A percentile compares a stretch with the other conserved stretches of the same genome.
Conservation (phyloP, 495 filamentous ascomycete genomes). For the Penicillium antarcticum region DNA sequence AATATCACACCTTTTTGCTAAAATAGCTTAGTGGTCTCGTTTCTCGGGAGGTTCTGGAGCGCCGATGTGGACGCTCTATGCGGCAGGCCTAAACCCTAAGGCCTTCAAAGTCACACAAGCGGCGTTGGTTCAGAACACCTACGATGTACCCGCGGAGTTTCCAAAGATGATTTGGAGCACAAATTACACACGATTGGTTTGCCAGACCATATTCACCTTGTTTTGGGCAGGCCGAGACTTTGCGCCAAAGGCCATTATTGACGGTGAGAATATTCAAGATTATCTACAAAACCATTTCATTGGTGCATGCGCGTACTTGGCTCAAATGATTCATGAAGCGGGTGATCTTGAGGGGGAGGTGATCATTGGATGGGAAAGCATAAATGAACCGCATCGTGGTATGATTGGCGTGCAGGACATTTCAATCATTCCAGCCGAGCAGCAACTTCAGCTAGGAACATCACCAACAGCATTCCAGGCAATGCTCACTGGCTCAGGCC, state of each 20-base stretch:
- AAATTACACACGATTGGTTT: constrained; percentile 85
- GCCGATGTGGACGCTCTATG: constrained; percentile 97
- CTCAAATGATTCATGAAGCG: constrained; percentile 81
- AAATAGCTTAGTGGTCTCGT: constrained; percentile 71
- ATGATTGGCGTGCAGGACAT: constrained; percentile 85
- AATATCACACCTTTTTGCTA: constrained; percentile 8
- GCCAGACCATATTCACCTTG: constrained; percentile 87
- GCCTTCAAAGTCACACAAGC: constrained; percentile 85
- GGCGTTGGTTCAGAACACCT: constrained; percentile 92
- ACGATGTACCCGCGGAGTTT: constrained; percentile 78
- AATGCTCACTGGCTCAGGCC: constrained; percentile 82
- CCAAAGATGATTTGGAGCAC: constrained; percentile 99
- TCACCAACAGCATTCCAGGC: constrained; percentile 94
- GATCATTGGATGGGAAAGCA: constrained; percentile 90
- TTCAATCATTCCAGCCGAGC: constrained; percentile 76
- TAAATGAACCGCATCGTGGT: constrained; percentile 93
- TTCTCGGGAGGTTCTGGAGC: constrained; percentile 93
- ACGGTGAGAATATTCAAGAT: constrained; percentile 94
- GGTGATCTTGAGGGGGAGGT: constrained; percentile 84
- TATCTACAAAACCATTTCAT: constrained; percentile 89
- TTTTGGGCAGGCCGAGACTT: constrained; percentile 94
- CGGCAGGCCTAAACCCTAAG: constrained; percentile 82
- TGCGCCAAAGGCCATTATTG: constrained; percentile 91
- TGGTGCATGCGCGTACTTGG: constrained; percentile 72
- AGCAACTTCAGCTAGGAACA: constrained; percentile 89